A percentile compares a stretch with the other conserved stretches of the same genome.
phyloP scores from a whole-genome alignment of 1,139 yeast species.

The Zygosaccharomyces sapae region DNA sequence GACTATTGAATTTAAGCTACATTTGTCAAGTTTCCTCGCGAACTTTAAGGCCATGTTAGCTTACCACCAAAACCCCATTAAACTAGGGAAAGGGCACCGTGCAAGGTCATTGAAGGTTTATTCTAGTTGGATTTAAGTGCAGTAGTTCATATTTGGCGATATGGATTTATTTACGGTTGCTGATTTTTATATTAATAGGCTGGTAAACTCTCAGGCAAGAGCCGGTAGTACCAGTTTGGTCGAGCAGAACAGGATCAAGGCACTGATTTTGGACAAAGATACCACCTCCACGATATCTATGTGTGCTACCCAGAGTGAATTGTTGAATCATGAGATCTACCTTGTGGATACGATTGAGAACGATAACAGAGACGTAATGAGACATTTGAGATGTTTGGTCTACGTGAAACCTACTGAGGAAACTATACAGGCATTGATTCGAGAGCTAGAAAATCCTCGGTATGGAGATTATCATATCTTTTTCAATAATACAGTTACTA shows the following conservation, averaged over 20 bases:
- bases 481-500: slow-evolving; percentile 70
- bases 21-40: background rate
- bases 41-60: background rate
- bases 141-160: background rate
- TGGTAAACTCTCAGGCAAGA: slow-evolving; percentile 38
- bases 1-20: background rate
- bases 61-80: background rate
- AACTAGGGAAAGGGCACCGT: background rate
- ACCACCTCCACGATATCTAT: slow-evolving; percentile 83
- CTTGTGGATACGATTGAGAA: slow-evolving; percentile 71
- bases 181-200: slow-evolving; percentile 46
- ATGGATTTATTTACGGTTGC: slow-evolving; percentile 55
- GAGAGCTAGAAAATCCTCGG: slow-evolving; percentile 73
- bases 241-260: slow-evolving; percentile 54
- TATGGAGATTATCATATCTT: slow-evolving; percentile 71
- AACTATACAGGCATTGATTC: slow-evolving; percentile 53
- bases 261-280: slow-evolving; percentile 68
- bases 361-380: slow-evolving; percentile 63
- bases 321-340: slow-evolving; percentile 76
- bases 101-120: too few species aligned
- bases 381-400: slow-evolving; percentile 77
- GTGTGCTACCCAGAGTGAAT: slow-evolving; percentile 80
- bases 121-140: too few species aligned
- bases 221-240: slow-evolving; percentile 23
- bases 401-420: slow-evolving; percentile 71